Conservation (phyloP, 495 filamentous ascomycete genomes). For the Podospora tetraspora region DNA sequence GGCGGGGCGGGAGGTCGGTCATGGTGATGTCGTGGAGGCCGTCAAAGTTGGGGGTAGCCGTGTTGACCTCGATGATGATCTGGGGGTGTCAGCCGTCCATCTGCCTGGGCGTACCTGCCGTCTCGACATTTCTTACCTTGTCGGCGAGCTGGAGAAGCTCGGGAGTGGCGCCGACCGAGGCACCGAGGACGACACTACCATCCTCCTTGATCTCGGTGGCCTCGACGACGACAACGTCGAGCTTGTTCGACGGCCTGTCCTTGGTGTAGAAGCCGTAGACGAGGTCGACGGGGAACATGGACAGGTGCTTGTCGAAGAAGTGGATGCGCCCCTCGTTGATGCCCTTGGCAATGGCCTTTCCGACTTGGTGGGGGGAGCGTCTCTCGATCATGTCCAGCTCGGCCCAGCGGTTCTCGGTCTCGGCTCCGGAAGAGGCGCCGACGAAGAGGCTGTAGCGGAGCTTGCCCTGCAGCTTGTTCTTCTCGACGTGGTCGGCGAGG, state of each 20-base stretch:
- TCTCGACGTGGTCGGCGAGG: slow-evolving; percentile 83
- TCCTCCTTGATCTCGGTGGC: slow-evolving; percentile 88
- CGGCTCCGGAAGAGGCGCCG: slow-evolving; percentile 80
- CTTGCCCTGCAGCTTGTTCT: slow-evolving; percentile 79
- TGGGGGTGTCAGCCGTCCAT: slow-evolving; percentile 18
- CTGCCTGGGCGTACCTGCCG: background rate
- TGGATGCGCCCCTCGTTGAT: slow-evolving; percentile 87
- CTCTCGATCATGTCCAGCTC: slow-evolving; percentile 82
- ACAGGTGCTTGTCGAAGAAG: slow-evolving; percentile 90
- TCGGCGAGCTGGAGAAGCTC: slow-evolving; percentile 86
- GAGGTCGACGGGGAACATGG: slow-evolving; percentile 87
- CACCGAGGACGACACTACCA: slow-evolving; percentile 84
- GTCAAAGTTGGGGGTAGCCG: slow-evolving; percentile 75
- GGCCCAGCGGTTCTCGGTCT: slow-evolving; percentile 91
- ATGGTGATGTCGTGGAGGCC: slow-evolving; percentile 89
- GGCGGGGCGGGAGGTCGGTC: slow-evolving; percentile 70
- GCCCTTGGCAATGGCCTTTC: slow-evolving; percentile 84
- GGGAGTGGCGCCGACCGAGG: slow-evolving; percentile 78
- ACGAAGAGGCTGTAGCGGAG: slow-evolving; percentile 83
- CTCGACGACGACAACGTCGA: slow-evolving; percentile 84
- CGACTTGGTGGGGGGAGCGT: slow-evolving; percentile 80
- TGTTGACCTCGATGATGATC: slow-evolving; percentile 94
- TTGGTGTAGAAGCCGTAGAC: slow-evolving; percentile 82
- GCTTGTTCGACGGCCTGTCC: slow-evolving; percentile 62
- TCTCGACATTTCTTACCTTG: slow-evolving; percentile 46